Percentiles rank a stretch among this genome's conserved stretches.
These are phyloP conservation scores for Yamadazyma aaseri DNA, from an alignment of 1,139 yeast genomes.

Conservation along the genomic window DNA sequence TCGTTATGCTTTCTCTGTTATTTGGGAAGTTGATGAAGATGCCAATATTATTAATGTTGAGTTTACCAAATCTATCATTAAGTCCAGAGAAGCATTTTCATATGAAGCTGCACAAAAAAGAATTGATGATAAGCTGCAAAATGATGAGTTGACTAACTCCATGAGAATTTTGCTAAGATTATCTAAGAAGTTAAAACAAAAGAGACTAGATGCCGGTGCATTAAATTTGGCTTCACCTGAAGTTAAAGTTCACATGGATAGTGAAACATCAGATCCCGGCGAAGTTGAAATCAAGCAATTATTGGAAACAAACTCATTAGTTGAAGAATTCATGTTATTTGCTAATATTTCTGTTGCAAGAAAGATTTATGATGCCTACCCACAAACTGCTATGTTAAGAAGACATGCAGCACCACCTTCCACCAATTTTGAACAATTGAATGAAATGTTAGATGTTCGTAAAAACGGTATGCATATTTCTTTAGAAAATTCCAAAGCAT, in stretches of 20 bases:
- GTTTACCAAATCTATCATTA: slow-evolving; percentile 85
- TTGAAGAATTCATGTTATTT: slow-evolving; percentile 96
- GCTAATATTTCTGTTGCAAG: slow-evolving; percentile 96
- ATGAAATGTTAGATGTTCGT: slow-evolving; percentile 84
- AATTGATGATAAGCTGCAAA: slow-evolving; percentile 76
- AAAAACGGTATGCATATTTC: slow-evolving; percentile 74
- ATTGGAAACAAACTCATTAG: slow-evolving; percentile 89
- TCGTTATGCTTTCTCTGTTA: slow-evolving; percentile 90
- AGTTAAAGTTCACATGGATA: slow-evolving; percentile 94
- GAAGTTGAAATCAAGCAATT: slow-evolving; percentile 90
- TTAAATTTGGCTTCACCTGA: slow-evolving; percentile 96
- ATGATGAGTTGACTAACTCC: slow-evolving; percentile 83
- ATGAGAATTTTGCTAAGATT: slow-evolving; percentile 78
- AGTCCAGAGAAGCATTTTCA: slow-evolving; percentile 91
- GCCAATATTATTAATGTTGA: slow-evolving; percentile 83
- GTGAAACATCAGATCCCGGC: slow-evolving; percentile 95
- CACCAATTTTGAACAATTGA: slow-evolving; percentile 83
- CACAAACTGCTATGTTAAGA: slow-evolving; percentile 97
- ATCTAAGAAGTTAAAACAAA: slow-evolving; percentile 81
- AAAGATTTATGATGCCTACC: slow-evolving; percentile 87
- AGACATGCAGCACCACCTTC: slow-evolving; percentile 97
- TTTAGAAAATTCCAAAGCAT: slow-evolving; percentile 81
- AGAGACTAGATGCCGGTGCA: slow-evolving; percentile 92
- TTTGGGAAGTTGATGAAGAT: slow-evolving; percentile 89
- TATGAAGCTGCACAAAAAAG: slow-evolving; percentile 91